Evolutionary conservation across 1,284 basidiomycete species (phyloP).

Genomic region (Boletellus deceptivus): DNA sequence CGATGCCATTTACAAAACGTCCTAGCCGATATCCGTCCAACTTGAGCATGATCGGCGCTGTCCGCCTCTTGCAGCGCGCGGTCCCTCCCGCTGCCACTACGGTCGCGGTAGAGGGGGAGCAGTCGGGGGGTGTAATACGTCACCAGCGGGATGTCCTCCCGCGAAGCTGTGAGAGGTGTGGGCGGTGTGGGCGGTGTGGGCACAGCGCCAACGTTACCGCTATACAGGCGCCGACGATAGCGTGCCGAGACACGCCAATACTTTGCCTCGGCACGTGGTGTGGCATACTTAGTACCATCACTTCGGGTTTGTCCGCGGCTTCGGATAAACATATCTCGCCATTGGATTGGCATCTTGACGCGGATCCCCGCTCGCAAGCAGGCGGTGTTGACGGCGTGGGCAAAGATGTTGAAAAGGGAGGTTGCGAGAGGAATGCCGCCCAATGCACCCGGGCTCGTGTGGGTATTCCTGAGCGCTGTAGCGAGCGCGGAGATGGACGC

Average conservation of each 20-base stretch:
- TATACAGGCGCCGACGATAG: conserved; percentile 28
- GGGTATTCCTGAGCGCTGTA: conserved; percentile 6
- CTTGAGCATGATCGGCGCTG: background rate
- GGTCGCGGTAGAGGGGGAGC: conserved; percentile 29
- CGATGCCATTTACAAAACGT: conserved; percentile 43
- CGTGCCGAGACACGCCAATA: conserved; percentile 34
- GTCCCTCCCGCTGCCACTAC: background rate
- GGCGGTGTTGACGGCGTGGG: conserved; percentile 13
- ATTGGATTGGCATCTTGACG: conserved; percentile 12
- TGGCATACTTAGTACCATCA: conserved; percentile 20
- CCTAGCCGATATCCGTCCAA: conserved; percentile 26
- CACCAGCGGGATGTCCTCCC: conserved; percentile 20
- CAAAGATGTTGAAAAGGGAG: conserved; percentile 12
- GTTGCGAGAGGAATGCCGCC: background rate
- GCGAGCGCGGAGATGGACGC: conserved; percentile 3
- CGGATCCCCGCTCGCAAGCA: conserved; percentile 17
- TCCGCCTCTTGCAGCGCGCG: background rate
- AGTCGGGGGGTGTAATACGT: conserved; percentile 30
- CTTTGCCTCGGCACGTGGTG: conserved; percentile 22
- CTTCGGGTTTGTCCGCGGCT: background rate
- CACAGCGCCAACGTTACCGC: conserved; percentile 13
- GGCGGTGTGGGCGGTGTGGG: background rate
- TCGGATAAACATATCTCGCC: conserved; percentile 3
- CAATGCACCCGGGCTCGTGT: conserved; percentile 5
- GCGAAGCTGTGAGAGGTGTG: background rate